A percentile compares a stretch with the other conserved stretches of the same genome.
Conservation (phyloP, 2,329 filamentous ascomycete genomes). For the Colletotrichum plurivorum region DNA sequence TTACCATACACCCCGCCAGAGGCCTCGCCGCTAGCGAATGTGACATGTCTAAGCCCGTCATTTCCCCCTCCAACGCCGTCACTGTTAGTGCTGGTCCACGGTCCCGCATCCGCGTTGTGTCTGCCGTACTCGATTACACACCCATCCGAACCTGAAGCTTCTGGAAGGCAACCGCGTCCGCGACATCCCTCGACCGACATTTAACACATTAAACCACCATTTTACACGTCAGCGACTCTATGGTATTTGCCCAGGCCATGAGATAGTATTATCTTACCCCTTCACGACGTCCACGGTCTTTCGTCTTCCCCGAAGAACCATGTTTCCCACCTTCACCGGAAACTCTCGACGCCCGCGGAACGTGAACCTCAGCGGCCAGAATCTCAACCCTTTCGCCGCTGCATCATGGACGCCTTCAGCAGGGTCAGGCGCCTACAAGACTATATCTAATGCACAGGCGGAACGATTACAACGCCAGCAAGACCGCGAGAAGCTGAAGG, state of each 20-base stretch:
- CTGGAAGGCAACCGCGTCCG: constrained; percentile 35
- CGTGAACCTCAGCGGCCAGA: constrained; percentile 92
- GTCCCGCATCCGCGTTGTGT: neutral
- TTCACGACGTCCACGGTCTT: neutral
- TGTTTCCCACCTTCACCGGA: constrained; percentile 95
- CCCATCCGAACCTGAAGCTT: constrained; percentile 41
- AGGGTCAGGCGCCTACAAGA: constrained; percentile 78
- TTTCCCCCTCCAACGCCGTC: constrained; percentile 25
- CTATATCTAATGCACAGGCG: constrained; percentile 88
- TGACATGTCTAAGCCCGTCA: constrained; percentile 23
- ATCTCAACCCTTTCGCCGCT: constrained; percentile 83
- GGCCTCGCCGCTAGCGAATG: neutral
- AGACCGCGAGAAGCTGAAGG: constrained; percentile 83
- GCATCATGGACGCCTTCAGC: constrained; percentile 69
- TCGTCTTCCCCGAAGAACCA: constrained; percentile 55
- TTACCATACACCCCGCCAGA: constrained; percentile 20
- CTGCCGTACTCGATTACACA: constrained; percentile 30
- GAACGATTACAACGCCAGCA: constrained; percentile 85
- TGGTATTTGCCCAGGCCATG: constrained; percentile 19
- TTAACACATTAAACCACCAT: neutral
- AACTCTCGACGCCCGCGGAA: constrained; percentile 87
- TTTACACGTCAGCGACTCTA: neutral
- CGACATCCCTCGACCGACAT: constrained; percentile 10
- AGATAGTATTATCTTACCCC: constrained; percentile 1
- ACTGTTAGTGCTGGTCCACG: constrained; percentile 13